A percentile compares a stretch with the other conserved stretches of the same genome.
These are phyloP conservation scores for Fragilariopsis cylindrus DNA, from an alignment of 108 stramenopile species.

Conservation along the genomic window DNA sequence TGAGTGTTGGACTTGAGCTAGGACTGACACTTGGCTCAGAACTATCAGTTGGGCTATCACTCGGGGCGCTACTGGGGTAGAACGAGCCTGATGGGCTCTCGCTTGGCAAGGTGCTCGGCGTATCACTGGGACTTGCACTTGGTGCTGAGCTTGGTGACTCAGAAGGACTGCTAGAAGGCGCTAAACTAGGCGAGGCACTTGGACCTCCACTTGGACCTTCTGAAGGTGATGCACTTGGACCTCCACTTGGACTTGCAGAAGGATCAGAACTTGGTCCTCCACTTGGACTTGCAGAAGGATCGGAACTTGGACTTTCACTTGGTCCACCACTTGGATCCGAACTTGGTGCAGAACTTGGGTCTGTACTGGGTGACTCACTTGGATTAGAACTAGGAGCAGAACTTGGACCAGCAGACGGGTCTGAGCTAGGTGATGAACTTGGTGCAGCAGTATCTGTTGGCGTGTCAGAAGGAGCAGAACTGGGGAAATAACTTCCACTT, in stretches of 20 bases:
- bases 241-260: background rate
- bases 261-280: background rate
- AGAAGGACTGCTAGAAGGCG: background rate
- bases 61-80: conserved; percentile 21
- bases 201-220: background rate
- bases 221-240: background rate
- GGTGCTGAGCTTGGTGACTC: background rate
- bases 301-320: conserved; percentile 5
- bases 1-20: background rate
- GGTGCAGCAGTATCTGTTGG: conserved; percentile 9
- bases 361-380: background rate
- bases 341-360: background rate
- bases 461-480: conserved; percentile 11
- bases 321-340: background rate
- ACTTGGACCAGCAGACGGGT: background rate
- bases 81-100: background rate
- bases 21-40: background rate
- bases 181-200: background rate
- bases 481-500: background rate
- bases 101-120: background rate
- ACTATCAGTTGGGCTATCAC: conserved; percentile 20
- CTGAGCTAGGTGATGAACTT: background rate
- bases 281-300: conserved; percentile 4
- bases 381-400: too few species aligned
- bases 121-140: conserved; percentile 8